phyloP scores from a whole-genome alignment of 2,329 filamentous ascomycete genomes.

The Chrysoporthe cubensis region DNA sequence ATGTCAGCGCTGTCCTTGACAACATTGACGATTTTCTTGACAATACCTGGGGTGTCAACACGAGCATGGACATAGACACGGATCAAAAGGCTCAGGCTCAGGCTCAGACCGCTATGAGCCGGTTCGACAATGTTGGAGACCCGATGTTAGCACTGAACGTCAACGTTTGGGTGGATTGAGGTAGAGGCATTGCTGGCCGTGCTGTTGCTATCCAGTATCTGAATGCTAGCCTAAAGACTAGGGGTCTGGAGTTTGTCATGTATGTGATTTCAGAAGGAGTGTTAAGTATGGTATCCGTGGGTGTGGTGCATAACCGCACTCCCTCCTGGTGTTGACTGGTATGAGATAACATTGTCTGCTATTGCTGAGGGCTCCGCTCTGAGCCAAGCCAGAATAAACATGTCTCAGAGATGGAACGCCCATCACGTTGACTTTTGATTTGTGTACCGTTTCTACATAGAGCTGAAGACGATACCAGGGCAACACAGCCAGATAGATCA shows the following conservation, averaged over 20 bases:
- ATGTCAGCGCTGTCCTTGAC: constrained; percentile 50
- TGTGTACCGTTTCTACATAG: neutral
- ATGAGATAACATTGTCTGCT: neutral
- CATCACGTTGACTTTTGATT: neutral
- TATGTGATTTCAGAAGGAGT: neutral
- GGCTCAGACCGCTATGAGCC: neutral
- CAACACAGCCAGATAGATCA: neutral
- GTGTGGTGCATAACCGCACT: neutral
- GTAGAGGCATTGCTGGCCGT: neutral
- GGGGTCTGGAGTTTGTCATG: neutral
- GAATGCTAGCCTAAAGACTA: neutral
- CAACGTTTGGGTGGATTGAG: constrained; percentile 25
- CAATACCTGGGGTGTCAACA: constrained; percentile 40
- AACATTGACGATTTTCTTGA: constrained; percentile 52
- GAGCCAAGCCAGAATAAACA: neutral
- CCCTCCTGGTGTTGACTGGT: neutral
- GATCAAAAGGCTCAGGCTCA: constrained; percentile 32
- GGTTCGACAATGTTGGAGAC: constrained; percentile 14
- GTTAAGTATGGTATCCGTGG: neutral
- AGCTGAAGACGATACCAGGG: neutral
- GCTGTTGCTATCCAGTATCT: neutral
- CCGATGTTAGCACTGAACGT: constrained; percentile 18
- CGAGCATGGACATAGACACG: constrained; percentile 39
- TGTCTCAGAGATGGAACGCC: neutral
- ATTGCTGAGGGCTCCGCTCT: neutral